Evolutionary conservation across 1,284 basidiomycete genomes (phyloP).

Genomic region (Cryptococcus deneoformans): DNA sequence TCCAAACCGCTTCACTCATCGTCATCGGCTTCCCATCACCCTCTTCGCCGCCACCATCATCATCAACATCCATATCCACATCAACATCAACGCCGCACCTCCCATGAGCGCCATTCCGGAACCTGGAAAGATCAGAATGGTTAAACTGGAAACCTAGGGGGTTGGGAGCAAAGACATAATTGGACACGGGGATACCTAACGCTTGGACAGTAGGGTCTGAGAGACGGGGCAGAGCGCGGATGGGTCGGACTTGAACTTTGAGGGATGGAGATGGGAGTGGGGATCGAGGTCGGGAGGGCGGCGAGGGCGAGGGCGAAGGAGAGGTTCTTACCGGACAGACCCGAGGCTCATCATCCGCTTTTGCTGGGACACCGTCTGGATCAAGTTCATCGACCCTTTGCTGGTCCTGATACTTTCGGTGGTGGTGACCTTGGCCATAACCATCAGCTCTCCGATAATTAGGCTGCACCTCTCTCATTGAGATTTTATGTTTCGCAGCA

Average conservation of each 20-base stretch:
- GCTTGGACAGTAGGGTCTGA: conserved; percentile 3
- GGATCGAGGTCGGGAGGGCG: background rate
- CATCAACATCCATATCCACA: background rate
- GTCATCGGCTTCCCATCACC: conserved; percentile 5
- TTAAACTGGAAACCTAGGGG: background rate
- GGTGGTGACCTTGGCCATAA: no score
- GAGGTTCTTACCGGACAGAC: background rate
- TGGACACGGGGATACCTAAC: conserved; percentile 3
- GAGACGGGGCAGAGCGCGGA: background rate
- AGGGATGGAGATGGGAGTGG: background rate
- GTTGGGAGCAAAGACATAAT: background rate
- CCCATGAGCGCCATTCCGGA: background rate
- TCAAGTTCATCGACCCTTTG: no score
- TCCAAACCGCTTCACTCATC: conserved; percentile 26
- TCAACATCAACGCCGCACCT: background rate
- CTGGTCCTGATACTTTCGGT: no score
- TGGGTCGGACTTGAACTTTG: background rate
- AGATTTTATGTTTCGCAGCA: no score
- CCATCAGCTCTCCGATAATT: no score
- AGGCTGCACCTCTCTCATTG: no score
- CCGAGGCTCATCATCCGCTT: no score
- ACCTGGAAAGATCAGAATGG: conserved; percentile 4
- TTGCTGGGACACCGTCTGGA: no score
- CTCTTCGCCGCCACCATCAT: background rate
- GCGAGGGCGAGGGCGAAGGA: background rate